These are phyloP conservation scores for Chlamydomonas reinhardtii DNA, from an alignment of 163 green algal genomes.

Conservation along the genomic window DNA sequence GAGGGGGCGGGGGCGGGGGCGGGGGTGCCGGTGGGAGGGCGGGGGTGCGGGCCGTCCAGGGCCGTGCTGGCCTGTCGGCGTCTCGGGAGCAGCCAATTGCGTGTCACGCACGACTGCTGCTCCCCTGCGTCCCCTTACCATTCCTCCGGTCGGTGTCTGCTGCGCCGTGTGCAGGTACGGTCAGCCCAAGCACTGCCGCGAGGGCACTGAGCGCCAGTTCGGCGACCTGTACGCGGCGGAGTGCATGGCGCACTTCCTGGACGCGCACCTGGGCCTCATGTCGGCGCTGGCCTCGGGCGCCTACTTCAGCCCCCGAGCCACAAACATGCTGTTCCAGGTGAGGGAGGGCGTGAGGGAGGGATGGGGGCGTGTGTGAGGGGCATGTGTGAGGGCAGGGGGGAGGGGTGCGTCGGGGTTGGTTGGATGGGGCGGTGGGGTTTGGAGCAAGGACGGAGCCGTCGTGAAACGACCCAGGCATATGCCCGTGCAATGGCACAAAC, in stretches of 20 bases:
- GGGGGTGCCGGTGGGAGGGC: too few relatives aligned
- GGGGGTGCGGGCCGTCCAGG: too few relatives aligned
- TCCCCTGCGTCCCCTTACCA: too few relatives aligned
- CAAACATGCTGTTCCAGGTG: slow-evolving; percentile 71
- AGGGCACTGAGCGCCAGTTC: slow-evolving; percentile 77
- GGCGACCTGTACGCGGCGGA: slow-evolving; percentile 75
- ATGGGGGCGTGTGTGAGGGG: too few relatives aligned
- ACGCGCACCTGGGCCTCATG: slow-evolving; percentile 84
- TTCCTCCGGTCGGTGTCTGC: too few relatives aligned
- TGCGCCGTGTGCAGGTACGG: slow-evolving; percentile 76
- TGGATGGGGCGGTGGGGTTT: too few relatives aligned
- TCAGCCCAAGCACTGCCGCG: slow-evolving; percentile 72
- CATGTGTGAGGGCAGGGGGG: not conserved
- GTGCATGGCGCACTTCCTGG: slow-evolving; percentile 82
- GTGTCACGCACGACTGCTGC: too few relatives aligned
- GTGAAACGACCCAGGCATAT: too few relatives aligned
- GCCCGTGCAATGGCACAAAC: too few relatives aligned
- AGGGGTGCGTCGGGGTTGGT: not conserved
- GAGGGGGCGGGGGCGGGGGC: not conserved
- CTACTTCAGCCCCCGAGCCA: slow-evolving; percentile 77
- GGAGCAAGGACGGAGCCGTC: too few relatives aligned
- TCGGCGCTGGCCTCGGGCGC: slow-evolving; percentile 60
- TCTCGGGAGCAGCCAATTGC: too few relatives aligned
- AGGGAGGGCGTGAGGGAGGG: not conserved
- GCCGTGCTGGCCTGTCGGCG: too few relatives aligned